phyloP scores from a whole-genome alignment of 148 eudicot genomes.

The Pharnaceum exiguum region DNA sequence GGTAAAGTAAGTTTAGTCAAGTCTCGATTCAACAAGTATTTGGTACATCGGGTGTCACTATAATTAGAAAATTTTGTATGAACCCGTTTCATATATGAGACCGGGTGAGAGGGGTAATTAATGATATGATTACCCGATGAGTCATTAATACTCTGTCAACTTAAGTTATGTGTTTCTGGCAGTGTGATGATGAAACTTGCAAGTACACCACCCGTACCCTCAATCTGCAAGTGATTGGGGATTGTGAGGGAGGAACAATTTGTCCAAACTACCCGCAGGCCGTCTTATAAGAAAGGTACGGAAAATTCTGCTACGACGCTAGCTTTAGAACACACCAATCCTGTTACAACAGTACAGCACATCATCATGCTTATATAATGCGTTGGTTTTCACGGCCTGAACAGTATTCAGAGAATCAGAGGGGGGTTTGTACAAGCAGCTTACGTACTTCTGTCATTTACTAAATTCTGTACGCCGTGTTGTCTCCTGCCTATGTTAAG shows the following conservation, averaged over 20 bases:
- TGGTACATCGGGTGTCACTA: not conserved
- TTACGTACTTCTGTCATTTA: constrained; percentile 72
- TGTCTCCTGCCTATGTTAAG: constrained; percentile 2
- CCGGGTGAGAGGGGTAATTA: too few relatives aligned
- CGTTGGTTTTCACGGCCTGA: not conserved
- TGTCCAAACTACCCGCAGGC: constrained; percentile 97
- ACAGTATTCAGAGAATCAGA: constrained; percentile 85
- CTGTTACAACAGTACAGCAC: not conserved
- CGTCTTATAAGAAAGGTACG: constrained; percentile 80
- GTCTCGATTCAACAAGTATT: not conserved
- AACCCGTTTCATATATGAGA: too few relatives aligned
- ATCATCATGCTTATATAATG: not conserved
- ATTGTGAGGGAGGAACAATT: constrained; percentile 88
- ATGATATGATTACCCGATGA: too few relatives aligned
- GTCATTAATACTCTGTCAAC: too few relatives aligned
- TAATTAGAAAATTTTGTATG: too few relatives aligned
- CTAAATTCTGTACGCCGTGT: constrained; percentile 73
- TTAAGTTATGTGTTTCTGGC: constrained; percentile 8
- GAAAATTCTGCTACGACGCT: too few relatives aligned
- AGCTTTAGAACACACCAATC: too few relatives aligned
- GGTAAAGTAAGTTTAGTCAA: constrained; percentile 64
- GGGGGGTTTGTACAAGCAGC: constrained; percentile 89
- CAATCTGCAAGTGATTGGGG: constrained; percentile 81
- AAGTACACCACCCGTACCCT: constrained; percentile 77
- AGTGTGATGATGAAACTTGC: constrained; percentile 99